Evolutionary conservation across 2,329 filamentous ascomycete species (phyloP).

Genomic region (Corinectria fuckeliana): DNA sequence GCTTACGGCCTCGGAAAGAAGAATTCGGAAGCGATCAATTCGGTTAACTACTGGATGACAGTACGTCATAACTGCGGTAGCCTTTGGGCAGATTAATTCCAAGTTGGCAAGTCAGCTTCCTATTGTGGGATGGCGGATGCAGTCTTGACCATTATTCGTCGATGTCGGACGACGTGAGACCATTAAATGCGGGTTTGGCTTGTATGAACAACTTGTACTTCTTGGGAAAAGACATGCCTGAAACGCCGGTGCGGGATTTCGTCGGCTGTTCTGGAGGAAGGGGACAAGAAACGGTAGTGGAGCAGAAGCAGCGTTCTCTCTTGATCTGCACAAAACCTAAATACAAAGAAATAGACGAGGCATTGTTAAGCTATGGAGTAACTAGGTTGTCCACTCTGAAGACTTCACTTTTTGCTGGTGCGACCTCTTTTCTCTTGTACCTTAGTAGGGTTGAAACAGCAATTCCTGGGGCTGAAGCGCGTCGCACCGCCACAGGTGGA

Average conservation of each 20-base stretch:
- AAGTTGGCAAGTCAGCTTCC: constrained; percentile 5
- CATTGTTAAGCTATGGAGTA: not conserved
- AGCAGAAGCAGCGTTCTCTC: not conserved
- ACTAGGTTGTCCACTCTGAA: not conserved
- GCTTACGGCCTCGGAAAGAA: not conserved
- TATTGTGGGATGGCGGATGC: constrained; percentile 14
- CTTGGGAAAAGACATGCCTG: constrained; percentile 18
- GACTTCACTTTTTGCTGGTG: not conserved
- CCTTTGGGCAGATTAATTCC: not conserved
- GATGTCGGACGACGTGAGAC: constrained; percentile 23
- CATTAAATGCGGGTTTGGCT: constrained; percentile 21
- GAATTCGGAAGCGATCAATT: not conserved
- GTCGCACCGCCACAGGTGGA: constrained; percentile 45
- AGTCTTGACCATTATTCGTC: constrained; percentile 9
- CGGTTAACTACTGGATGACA: not conserved
- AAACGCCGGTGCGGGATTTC: constrained; percentile 23
- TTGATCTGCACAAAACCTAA: not conserved
- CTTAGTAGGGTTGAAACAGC: constrained; percentile 14
- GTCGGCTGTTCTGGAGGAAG: constrained; percentile 4
- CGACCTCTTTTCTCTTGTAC: not conserved
- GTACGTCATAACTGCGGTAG: not conserved
- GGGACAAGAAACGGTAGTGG: not conserved
- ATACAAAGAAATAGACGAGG: not conserved
- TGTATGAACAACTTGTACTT: constrained; percentile 5
- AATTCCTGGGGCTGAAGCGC: constrained; percentile 26